Percentiles rank a stretch among this genome's conserved stretches.
Conservation (phyloP, 805 yeast genomes). For the Lipomyces starkeyi region DNA sequence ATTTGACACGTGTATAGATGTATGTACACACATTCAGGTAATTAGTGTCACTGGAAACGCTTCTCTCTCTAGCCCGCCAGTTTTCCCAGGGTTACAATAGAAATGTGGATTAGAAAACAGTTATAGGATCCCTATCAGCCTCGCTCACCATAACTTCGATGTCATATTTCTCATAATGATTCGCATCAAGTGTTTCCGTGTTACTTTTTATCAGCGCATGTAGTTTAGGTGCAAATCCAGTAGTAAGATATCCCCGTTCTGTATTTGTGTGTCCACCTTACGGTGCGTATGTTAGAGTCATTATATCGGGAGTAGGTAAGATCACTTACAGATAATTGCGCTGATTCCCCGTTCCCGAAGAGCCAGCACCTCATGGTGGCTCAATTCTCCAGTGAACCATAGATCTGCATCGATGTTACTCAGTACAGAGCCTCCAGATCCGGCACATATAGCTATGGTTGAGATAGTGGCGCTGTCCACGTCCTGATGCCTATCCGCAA, state of each 20-base stretch:
- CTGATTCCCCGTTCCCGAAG: conserved; percentile 72
- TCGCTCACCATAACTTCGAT: conserved; percentile 50
- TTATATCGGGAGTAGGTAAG: neutral
- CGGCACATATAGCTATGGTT: conserved; percentile 89
- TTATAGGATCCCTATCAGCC: conserved; percentile 69
- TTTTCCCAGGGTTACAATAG: neutral
- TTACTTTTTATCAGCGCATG: conserved; percentile 48
- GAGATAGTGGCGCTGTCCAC: conserved; percentile 48
- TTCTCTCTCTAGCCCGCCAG: neutral
- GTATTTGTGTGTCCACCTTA: conserved; percentile 81
- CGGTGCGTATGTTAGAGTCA: conserved; percentile 1
- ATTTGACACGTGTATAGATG: neutral
- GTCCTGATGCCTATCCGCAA: conserved; percentile 43
- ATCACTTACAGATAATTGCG: conserved; percentile 63
- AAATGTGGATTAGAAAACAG: conserved; percentile 13
- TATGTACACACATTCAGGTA: neutral
- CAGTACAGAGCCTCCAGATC: conserved; percentile 86
- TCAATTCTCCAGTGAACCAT: conserved; percentile 87
- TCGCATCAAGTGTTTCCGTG: conserved; percentile 1
- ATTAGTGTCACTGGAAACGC: neutral
- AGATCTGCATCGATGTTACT: conserved; percentile 62
- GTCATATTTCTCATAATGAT: conserved; percentile 36
- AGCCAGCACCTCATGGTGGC: conserved; percentile 87
- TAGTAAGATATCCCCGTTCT: conserved; percentile 77
- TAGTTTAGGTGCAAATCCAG: conserved; percentile 58